Conservation (phyloP, 176 grass and related monocot species). For the Oryza punctata region DNA sequence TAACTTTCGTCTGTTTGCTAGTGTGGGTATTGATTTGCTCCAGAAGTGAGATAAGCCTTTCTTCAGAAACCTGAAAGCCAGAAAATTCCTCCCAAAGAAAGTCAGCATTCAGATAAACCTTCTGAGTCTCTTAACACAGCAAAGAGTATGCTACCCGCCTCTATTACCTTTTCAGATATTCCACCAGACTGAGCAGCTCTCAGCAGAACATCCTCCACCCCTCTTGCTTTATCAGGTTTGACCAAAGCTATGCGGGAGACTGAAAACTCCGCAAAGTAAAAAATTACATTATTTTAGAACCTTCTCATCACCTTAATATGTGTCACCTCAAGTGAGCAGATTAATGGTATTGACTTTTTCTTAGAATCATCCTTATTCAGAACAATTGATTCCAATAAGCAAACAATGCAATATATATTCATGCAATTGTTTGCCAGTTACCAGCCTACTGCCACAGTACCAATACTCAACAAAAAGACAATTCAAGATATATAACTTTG, state of each 20-base stretch:
- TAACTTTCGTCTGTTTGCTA: constrained; percentile 82
- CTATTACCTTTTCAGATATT: constrained; percentile 86
- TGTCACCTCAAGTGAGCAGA: neutral
- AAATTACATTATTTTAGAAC: neutral
- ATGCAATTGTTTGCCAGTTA: neutral
- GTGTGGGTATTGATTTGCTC: constrained; percentile 87
- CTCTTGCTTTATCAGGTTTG: constrained; percentile 97
- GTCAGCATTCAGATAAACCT: neutral
- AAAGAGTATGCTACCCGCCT: neutral
- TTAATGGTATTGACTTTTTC: neutral
- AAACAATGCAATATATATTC: neutral
- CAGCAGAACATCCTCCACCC: constrained; percentile 89
- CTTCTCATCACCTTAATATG: neutral
- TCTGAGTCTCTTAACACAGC: neutral
- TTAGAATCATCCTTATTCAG: neutral
- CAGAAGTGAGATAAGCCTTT: constrained; percentile 77
- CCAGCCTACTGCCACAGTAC: neutral
- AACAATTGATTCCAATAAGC: neutral
- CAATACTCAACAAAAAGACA: neutral
- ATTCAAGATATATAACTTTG: neutral
- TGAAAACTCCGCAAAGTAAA: constrained; percentile 12
- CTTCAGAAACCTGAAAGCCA: constrained; percentile 73
- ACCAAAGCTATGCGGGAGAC: constrained; percentile 52
- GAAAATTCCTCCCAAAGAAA: neutral
- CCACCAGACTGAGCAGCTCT: constrained; percentile 88